Conservation (phyloP, 1,284 basidiomycete genomes). For the Bondarzewia mesenterica region DNA sequence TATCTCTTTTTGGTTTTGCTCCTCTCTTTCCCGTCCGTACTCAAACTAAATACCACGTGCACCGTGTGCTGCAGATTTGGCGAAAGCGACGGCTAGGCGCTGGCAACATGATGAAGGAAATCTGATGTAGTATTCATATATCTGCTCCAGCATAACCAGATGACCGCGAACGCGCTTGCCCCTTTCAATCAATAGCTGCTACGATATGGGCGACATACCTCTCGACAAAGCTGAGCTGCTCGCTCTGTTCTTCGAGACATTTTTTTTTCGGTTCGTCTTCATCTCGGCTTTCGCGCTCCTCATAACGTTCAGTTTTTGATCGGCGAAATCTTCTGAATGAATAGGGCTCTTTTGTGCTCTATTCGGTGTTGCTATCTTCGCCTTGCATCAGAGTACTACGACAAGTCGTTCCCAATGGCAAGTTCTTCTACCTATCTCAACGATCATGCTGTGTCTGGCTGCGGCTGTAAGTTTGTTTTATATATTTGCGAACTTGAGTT, state of each 20-base stretch:
- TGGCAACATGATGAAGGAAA: too few species aligned
- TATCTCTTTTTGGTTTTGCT: too few species aligned
- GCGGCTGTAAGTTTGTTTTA: neutral
- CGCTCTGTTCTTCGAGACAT: neutral
- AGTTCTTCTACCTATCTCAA: neutral
- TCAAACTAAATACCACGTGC: too few species aligned
- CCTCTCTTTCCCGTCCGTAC: too few species aligned
- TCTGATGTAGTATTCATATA: too few species aligned
- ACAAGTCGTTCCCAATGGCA: neutral
- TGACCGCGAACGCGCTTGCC: too few species aligned
- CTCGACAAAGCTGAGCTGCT: constrained; percentile 1
- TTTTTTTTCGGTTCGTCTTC: neutral
- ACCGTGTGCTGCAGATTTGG: too few species aligned
- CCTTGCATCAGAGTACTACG: neutral
- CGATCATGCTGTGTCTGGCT: neutral
- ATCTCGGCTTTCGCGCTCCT: neutral
- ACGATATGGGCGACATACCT: constrained; percentile 4
- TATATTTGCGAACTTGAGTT: too few species aligned
- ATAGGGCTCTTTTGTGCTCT: neutral
- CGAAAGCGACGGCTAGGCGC: too few species aligned
- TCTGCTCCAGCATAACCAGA: too few species aligned
- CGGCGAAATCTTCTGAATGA: too few species aligned
- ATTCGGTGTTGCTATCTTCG: neutral
- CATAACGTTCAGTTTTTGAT: neutral
- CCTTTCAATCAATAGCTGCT: too few species aligned